These are phyloP conservation scores for Podospora anserina DNA, from an alignment of 495 filamentous ascomycete genomes.

Conservation along the genomic window DNA sequence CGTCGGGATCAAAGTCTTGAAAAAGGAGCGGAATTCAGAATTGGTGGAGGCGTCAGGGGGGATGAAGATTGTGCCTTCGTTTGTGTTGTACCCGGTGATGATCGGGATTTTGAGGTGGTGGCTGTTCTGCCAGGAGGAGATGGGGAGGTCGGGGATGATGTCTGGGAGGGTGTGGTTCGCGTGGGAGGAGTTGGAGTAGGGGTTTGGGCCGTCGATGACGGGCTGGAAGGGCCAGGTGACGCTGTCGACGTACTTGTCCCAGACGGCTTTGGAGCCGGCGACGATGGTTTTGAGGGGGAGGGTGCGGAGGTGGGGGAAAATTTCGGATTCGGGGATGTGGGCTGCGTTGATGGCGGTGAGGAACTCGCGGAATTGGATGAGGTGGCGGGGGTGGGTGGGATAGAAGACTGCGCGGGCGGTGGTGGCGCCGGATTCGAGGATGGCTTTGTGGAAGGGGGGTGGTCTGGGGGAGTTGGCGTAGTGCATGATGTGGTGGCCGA, in stretches of 20 bases:
- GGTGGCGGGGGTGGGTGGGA: slow-evolving; percentile 55
- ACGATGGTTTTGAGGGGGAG: slow-evolving; percentile 47
- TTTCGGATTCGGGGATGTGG: slow-evolving; percentile 38
- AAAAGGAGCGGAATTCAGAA: slow-evolving; percentile 53
- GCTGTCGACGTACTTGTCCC: slow-evolving; percentile 50
- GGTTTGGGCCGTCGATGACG: slow-evolving; percentile 55
- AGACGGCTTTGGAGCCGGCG: slow-evolving; percentile 50
- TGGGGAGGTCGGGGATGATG: slow-evolving; percentile 54
- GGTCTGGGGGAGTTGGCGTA: slow-evolving; percentile 34
- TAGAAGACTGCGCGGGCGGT: slow-evolving; percentile 59
- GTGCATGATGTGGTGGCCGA: slow-evolving; percentile 63
- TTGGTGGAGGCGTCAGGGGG: slow-evolving; percentile 43
- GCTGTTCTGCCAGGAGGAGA: slow-evolving; percentile 52
- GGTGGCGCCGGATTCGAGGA: slow-evolving; percentile 62
- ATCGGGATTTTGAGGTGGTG: slow-evolving; percentile 58
- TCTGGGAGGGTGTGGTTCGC: slow-evolving; percentile 11
- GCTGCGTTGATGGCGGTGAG: slow-evolving; percentile 44
- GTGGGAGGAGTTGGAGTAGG: slow-evolving; percentile 23
- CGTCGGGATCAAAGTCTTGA: slow-evolving; percentile 53
- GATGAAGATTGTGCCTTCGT: slow-evolving; percentile 63
- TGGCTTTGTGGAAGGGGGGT: slow-evolving; percentile 57
- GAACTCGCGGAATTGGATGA: slow-evolving; percentile 59
- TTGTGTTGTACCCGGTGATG: slow-evolving; percentile 62
- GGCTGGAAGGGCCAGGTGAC: slow-evolving; percentile 68
- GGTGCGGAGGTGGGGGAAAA: slow-evolving; percentile 51